Evolutionary conservation across 176 grass and related monocot species (phyloP).

Genomic region (Tillandsia fasciculata): DNA sequence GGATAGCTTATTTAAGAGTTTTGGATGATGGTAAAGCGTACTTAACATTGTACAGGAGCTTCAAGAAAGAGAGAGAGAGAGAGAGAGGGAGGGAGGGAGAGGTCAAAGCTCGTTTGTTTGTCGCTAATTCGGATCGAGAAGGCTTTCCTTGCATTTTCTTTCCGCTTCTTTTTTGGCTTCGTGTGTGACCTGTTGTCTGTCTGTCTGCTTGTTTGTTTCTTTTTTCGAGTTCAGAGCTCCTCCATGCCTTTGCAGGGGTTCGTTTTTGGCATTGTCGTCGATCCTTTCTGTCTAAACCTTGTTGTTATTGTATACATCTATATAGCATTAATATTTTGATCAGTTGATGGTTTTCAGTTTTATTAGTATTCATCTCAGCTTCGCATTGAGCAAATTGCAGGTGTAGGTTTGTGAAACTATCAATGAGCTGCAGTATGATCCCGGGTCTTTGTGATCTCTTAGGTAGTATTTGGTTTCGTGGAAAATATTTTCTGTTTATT

Average conservation of each 20-base stretch:
- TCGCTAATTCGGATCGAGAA: background rate
- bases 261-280: background rate
- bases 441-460: too few species aligned
- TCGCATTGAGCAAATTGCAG: too few species aligned
- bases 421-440: too few species aligned
- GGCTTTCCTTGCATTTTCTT: slow-evolving; percentile 2
- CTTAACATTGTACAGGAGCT: background rate
- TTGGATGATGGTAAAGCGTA: background rate
- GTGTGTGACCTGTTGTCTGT: background rate
- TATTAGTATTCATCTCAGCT: too few species aligned
- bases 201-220: background rate
- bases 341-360: too few species aligned
- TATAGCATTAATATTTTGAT: too few species aligned
- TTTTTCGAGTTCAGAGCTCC: background rate
- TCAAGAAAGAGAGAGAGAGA: too few species aligned
- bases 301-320: background rate
- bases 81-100: too few species aligned
- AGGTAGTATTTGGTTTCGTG: too few species aligned
- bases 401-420: too few species aligned
- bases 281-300: background rate
- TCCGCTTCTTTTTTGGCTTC: background rate
- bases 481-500: too few species aligned
- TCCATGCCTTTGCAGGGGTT: background rate
- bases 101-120: too few species aligned
- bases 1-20: background rate